A percentile compares a stretch with the other conserved stretches of the same genome.
Conservation (phyloP, 768 basidiomycete genomes). For the Melanogaster broomeanus region DNA sequence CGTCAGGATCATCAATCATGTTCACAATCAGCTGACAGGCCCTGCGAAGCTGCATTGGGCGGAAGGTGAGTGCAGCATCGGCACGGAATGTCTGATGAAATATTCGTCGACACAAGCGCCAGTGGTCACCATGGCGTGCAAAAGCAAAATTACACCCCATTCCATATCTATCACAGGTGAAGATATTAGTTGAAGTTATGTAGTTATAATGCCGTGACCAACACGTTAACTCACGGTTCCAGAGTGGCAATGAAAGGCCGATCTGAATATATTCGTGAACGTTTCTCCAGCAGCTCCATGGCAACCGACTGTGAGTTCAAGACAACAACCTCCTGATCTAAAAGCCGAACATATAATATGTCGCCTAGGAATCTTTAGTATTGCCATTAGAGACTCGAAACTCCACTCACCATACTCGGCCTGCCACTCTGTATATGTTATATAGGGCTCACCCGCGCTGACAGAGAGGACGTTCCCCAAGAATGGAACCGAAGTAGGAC, state of each 20-base stretch:
- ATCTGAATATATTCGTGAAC: conserved; percentile 49
- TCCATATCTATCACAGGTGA: conserved; percentile 6
- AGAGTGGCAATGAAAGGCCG: conserved; percentile 36
- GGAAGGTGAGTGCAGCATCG: background rate
- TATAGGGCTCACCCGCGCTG: conserved; percentile 5
- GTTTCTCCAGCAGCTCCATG: conserved; percentile 45
- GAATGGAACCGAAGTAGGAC: conserved; percentile 8
- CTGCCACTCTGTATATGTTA: conserved; percentile 8
- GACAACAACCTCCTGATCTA: conserved; percentile 45
- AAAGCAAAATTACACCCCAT: conserved; percentile 2
- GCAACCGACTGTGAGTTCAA: conserved; percentile 44
- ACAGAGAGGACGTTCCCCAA: conserved; percentile 2
- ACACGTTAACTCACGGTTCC: conserved; percentile 1
- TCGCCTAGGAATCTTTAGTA: conserved; percentile 29
- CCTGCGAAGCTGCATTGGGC: conserved; percentile 4
- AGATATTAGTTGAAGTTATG: too few relatives aligned
- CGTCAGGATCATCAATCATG: background rate
- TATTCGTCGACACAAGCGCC: conserved; percentile 2
- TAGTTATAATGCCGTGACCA: background rate
- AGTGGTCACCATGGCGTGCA: conserved; percentile 3
- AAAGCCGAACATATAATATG: conserved; percentile 46
- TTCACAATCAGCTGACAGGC: conserved; percentile 1
- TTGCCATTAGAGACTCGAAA: background rate
- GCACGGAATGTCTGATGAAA: conserved; percentile 5
- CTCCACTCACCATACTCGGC: conserved; percentile 6